phyloP scores from a whole-genome alignment of 2,329 filamentous ascomycete genomes.

The Coniella vitis region DNA sequence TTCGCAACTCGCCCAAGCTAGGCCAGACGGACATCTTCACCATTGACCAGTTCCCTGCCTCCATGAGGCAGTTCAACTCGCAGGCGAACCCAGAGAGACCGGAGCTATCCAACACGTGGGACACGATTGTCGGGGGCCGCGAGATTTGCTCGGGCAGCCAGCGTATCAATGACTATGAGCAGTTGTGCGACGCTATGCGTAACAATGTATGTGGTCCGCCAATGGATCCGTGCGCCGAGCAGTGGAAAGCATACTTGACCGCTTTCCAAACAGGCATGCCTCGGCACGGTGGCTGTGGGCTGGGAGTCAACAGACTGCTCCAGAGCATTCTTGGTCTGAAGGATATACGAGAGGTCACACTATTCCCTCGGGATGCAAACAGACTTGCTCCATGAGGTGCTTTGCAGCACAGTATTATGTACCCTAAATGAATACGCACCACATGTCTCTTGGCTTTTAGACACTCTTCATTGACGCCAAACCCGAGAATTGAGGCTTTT shows the following conservation, averaged over 20 bases:
- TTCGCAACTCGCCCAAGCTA: constrained; percentile 12
- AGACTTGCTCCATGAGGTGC: not conserved
- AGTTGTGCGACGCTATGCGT: constrained; percentile 68
- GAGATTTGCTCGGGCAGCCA: constrained; percentile 85
- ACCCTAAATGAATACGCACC: too few relatives aligned
- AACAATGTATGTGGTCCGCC: constrained; percentile 44
- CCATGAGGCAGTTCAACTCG: constrained; percentile 80
- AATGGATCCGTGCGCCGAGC: constrained; percentile 56
- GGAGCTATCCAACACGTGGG: constrained; percentile 56
- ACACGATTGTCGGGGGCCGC: constrained; percentile 84
- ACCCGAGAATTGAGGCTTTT: too few relatives aligned
- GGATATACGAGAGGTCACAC: constrained; percentile 64
- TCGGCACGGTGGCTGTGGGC: constrained; percentile 68
- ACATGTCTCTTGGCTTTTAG: too few relatives aligned
- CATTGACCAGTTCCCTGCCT: constrained; percentile 84
- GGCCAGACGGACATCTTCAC: constrained; percentile 91
- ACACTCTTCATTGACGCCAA: too few relatives aligned
- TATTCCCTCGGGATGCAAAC: constrained; percentile 67
- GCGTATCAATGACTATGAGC: constrained; percentile 70
- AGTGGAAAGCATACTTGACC: constrained; percentile 68
- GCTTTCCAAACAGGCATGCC: constrained; percentile 70
- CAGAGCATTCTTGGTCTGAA: constrained; percentile 66
- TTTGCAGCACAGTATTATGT: too few relatives aligned
- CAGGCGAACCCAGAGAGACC: constrained; percentile 63
- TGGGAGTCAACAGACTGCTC: constrained; percentile 66